Evolutionary conservation across 2,329 filamentous ascomycete species (phyloP).

Genomic region (Penicillium sp.): DNA sequence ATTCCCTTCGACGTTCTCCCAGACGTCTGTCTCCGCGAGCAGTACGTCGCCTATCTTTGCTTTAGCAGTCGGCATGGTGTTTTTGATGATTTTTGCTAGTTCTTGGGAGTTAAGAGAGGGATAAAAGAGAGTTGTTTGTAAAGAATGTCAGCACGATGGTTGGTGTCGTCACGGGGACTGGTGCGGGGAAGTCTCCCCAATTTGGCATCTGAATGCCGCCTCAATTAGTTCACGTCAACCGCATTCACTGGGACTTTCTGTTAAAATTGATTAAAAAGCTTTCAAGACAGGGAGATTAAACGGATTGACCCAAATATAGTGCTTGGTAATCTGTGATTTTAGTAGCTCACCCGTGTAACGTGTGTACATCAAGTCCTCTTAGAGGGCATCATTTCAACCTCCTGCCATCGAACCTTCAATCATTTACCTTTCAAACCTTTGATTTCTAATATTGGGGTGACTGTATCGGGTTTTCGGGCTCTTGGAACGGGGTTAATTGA

Average conservation of each 20-base stretch:
- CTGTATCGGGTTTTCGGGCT: background rate
- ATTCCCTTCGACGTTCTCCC: constrained; percentile 59
- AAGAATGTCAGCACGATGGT: background rate
- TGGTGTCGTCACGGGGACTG: background rate
- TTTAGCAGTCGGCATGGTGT: constrained; percentile 38
- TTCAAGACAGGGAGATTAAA: no score
- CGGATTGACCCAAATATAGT: no score
- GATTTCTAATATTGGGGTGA: background rate
- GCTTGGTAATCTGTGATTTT: no score
- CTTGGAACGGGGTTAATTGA: no score
- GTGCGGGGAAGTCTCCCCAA: background rate
- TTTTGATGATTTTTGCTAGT: background rate
- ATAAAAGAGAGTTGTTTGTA: background rate
- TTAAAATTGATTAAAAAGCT: no score
- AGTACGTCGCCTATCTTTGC: constrained; percentile 51
- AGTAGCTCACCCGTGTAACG: no score
- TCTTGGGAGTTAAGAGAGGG: background rate
- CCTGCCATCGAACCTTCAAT: background rate
- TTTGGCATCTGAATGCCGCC: no score
- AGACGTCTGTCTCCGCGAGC: constrained; percentile 52
- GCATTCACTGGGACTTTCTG: no score
- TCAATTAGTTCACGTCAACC: no score
- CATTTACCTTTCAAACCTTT: background rate
- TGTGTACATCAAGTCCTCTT: no score
- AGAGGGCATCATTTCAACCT: no score